phyloP scores from a whole-genome alignment of 352 stramenopile genomes.

The Phytophthora aleatoria region DNA sequence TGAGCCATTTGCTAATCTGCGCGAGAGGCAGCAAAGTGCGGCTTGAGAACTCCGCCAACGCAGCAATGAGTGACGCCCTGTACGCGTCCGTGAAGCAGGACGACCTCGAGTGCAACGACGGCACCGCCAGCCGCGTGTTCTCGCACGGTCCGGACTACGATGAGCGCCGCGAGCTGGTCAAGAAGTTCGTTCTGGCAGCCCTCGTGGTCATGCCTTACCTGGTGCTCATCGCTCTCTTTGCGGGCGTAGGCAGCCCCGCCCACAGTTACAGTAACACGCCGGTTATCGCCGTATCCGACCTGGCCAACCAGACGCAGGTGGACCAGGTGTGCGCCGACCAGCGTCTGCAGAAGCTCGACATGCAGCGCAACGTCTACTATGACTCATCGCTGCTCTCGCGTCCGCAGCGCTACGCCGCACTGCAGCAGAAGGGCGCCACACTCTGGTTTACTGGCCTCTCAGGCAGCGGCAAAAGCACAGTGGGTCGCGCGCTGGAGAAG shows the following conservation, averaged over 20 bases:
- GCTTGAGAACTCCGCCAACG: not conserved
- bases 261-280: not conserved
- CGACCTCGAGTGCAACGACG: slow-evolving; percentile 64
- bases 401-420: slow-evolving; percentile 65
- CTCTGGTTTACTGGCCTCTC: slow-evolving; percentile 99
- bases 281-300: slow-evolving; percentile 1
- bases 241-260: slow-evolving; percentile 32
- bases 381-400: slow-evolving; percentile 76
- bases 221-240: slow-evolving; percentile 60
- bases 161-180: slow-evolving; percentile 49
- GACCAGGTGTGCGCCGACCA: slow-evolving; percentile 58
- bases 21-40: slow-evolving; percentile 13
- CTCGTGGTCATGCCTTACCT: slow-evolving; percentile 69
- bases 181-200: slow-evolving; percentile 56
- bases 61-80: slow-evolving; percentile 46
- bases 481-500: slow-evolving; percentile 96
- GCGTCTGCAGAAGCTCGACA: slow-evolving; percentile 70
- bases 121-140: slow-evolving; percentile 41
- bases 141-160: slow-evolving; percentile 55
- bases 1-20: slow-evolving; percentile 19
- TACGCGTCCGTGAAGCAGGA: slow-evolving; percentile 77
- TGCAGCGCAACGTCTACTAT: slow-evolving; percentile 84
- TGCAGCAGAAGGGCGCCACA: slow-evolving; percentile 96
- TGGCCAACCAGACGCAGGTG: slow-evolving; percentile 41
- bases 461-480: slow-evolving; percentile 98